Evolutionary conservation across 139 green algal genomes (phyloP).

Genomic region (Micractinium conductrix): DNA sequence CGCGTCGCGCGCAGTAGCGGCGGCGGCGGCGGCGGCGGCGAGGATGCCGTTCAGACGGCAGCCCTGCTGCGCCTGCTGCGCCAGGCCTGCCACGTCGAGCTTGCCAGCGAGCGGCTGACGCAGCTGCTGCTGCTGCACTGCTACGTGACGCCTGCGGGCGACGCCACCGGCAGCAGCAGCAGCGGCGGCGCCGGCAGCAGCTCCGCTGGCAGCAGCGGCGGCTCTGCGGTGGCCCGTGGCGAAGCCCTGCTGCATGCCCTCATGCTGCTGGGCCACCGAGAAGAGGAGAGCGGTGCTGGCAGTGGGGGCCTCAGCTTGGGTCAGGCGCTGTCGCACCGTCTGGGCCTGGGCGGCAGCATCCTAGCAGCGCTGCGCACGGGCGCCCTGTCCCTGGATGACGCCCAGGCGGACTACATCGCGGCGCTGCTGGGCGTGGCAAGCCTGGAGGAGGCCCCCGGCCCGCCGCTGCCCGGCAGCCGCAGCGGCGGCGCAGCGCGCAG

Average conservation of each 20-base stretch:
- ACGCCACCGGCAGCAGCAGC: background rate
- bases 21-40: constrained; percentile 34
- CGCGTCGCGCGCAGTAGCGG: background rate
- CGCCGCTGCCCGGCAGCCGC: background rate
- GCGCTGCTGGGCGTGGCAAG: constrained; percentile 60
- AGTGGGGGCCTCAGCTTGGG: background rate
- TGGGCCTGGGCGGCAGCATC: constrained; percentile 34
- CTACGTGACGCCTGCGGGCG: constrained; percentile 36
- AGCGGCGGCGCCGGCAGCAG: background rate
- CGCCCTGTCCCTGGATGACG: constrained; percentile 68
- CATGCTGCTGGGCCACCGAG: constrained; percentile 52
- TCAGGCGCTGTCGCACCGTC: constrained; percentile 22
- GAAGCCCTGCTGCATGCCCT: constrained; percentile 66
- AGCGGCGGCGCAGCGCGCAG: background rate
- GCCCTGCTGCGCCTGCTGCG: constrained; percentile 46
- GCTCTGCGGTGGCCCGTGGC: constrained; percentile 49
- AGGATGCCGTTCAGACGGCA: background rate
- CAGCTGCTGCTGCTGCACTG: constrained; percentile 53
- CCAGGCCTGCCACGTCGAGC: constrained; percentile 26
- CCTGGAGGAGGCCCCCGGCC: constrained; percentile 22
- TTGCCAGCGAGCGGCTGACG: constrained; percentile 32
- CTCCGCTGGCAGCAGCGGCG: background rate
- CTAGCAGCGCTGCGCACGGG: constrained; percentile 38
- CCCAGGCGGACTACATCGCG: constrained; percentile 80
- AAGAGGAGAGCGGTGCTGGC: constrained; percentile 10